phyloP scores from a whole-genome alignment of 1,284 basidiomycete species.

The Sparassis latifolia region DNA sequence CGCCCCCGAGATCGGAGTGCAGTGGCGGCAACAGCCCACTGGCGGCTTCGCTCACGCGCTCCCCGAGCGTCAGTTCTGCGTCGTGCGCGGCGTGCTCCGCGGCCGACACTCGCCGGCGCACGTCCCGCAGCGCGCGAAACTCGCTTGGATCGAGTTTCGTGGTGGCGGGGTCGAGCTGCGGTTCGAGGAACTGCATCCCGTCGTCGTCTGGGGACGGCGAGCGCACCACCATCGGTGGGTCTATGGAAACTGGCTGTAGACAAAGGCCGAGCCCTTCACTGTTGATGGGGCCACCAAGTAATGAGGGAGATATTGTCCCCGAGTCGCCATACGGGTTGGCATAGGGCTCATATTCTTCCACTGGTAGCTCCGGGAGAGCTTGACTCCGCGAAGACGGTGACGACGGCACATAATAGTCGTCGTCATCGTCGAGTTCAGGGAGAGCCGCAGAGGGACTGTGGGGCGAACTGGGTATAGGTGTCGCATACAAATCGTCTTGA shows the following conservation, averaged over 20 bases:
- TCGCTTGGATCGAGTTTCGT: constrained; percentile 23
- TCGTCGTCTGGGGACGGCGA: constrained; percentile 44
- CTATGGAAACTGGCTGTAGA: constrained; percentile 16
- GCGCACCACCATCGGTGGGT: constrained; percentile 25
- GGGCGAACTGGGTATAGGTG: constrained; percentile 17
- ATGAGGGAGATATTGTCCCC: constrained; percentile 6
- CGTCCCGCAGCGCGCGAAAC: constrained; percentile 27
- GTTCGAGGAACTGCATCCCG: constrained; percentile 27
- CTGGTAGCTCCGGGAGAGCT: constrained; percentile 4
- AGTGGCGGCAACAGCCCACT: constrained; percentile 18
- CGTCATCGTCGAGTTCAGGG: constrained; percentile 10
- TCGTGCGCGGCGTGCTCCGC: constrained; percentile 35
- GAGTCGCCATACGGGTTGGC: not conserved
- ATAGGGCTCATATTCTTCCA: not conserved
- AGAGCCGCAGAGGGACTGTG: constrained; percentile 5
- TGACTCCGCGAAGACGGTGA: constrained; percentile 13
- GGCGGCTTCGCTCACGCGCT: constrained; percentile 19
- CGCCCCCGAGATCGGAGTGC: constrained; percentile 1
- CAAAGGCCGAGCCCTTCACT: constrained; percentile 19
- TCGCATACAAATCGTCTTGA: constrained; percentile 11
- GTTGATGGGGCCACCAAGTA: constrained; percentile 5
- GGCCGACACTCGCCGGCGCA: constrained; percentile 32
- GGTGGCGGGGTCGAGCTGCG: constrained; percentile 34
- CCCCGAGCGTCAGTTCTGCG: constrained; percentile 28
- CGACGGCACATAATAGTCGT: constrained; percentile 4